Evolutionary conservation across 1,284 basidiomycete species (phyloP).

Genomic region (Phlebopus sp.): DNA sequence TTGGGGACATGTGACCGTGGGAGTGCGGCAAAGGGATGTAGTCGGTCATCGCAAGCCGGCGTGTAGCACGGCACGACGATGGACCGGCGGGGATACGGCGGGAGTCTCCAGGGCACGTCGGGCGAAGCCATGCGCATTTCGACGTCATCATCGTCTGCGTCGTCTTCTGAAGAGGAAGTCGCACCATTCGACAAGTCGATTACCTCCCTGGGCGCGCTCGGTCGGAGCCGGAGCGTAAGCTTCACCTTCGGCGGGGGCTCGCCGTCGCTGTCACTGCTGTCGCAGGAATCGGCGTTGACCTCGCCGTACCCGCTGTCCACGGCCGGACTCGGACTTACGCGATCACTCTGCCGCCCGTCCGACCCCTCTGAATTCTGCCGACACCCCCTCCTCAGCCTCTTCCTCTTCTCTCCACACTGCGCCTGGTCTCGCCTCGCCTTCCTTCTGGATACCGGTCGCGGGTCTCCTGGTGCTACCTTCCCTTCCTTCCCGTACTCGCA

Average conservation of each 20-base stretch:
- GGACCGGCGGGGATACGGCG: constrained; percentile 44
- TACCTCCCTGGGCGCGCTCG: constrained; percentile 33
- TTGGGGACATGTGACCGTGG: constrained; percentile 18
- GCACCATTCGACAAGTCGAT: constrained; percentile 43
- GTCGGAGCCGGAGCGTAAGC: constrained; percentile 58
- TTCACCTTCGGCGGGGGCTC: constrained; percentile 64
- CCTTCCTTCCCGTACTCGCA: constrained; percentile 61
- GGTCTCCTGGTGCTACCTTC: constrained; percentile 27
- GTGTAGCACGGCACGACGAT: constrained; percentile 55
- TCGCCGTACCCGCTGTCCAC: constrained; percentile 38
- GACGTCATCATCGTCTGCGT: constrained; percentile 22
- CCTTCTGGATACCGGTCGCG: constrained; percentile 32
- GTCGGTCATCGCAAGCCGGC: constrained; percentile 39
- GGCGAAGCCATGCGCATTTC: constrained; percentile 24
- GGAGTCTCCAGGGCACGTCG: constrained; percentile 31
- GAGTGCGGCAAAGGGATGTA: constrained; percentile 25
- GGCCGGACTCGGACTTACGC: constrained; percentile 21
- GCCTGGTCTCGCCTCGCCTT: constrained; percentile 39
- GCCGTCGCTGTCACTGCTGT: constrained; percentile 40
- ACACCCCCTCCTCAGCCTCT: constrained; percentile 55
- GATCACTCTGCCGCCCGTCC: constrained; percentile 9
- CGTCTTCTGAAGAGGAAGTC: constrained; percentile 28
- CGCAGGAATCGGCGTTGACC: constrained; percentile 20
- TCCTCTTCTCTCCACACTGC: constrained; percentile 67
- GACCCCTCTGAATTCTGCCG: constrained; percentile 25